These are phyloP conservation scores for Cordyceps pruinosa DNA, from an alignment of 2,329 filamentous ascomycete genomes.

Conservation along the genomic window DNA sequence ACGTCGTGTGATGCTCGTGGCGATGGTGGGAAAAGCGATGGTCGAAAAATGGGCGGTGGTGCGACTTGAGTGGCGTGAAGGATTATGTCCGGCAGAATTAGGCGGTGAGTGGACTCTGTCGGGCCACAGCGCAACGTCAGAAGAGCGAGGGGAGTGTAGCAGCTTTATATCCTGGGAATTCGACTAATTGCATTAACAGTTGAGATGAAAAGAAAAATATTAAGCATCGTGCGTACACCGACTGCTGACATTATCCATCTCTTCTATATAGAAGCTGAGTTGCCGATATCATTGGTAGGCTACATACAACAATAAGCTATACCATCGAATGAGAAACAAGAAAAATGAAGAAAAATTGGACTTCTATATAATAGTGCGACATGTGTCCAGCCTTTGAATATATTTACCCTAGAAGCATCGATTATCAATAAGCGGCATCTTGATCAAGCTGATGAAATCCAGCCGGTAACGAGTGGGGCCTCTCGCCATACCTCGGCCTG, in stretches of 20 bases:
- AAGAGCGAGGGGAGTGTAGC: no score
- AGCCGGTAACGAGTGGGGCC: conserved; percentile 3
- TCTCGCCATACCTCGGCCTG: conserved; percentile 8
- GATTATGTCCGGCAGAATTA: conserved; percentile 19
- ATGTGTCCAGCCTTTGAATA: no score
- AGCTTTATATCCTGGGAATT: no score
- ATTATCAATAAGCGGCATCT: background rate
- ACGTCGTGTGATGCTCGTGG: no score
- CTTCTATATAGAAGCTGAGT: background rate
- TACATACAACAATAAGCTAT: background rate
- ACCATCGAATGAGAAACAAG: background rate
- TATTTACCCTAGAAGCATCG: background rate
- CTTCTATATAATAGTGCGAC: background rate
- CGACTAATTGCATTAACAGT: background rate
- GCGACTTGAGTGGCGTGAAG: background rate
- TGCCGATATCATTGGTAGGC: background rate
- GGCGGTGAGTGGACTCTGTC: conserved; percentile 15
- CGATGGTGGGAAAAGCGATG: background rate
- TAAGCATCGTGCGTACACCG: background rate
- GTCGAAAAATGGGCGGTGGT: background rate
- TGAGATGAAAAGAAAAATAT: background rate
- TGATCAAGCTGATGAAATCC: background rate
- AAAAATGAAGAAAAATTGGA: background rate
- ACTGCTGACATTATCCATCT: background rate
- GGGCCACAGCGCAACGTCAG: no score